Evolutionary conservation across 768 basidiomycete genomes (phyloP), one percentile per base, ranked within the genome.

Genomic region (Suillus cothurnatus): DNA sequence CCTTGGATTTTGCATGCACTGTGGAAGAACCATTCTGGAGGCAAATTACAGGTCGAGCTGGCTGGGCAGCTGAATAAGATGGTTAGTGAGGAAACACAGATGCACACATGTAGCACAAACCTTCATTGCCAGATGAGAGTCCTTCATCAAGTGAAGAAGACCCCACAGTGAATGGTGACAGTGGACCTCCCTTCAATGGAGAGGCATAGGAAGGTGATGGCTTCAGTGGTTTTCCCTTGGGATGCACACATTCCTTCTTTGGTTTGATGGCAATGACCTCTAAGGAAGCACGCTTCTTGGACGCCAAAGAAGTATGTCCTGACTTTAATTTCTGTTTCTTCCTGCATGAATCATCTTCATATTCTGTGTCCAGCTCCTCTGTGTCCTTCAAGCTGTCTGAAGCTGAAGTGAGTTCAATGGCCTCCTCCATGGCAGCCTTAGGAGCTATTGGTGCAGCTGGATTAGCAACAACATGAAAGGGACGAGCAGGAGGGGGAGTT

Each of bases 61-160:
- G 23, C 49, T 50, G 49, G 49, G 49, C 23, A 50, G 26, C 49
- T 50, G 49, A 50, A 26, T 50, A 50, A 50, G 49, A 50, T 50
- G 23, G 49, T 50, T 50, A 50, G 7, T 14, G 49, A 50, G 49
- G 14, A 50, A 50, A 26, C 5, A 49, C 23, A 23, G 15, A 50
- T 50, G 49, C n/a, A 50, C 2, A 6, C 6, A 50, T 50, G 49
- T 26, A 50, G 49, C 23, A 50, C 49, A 50, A 26, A 50, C 49
- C 49, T 50, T 50, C 49, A 28, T 50, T 8, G 23, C 53, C 32
- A 55, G 19, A 31, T 12, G 32, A 32, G 32, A 0, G 52, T 3
- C 34, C 53, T 12, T 55, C 6, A 12, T 34, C 53, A 55, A 32
- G 21, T 3, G 32, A 55, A 55, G 53, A 55, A 1, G 32, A 55